Evolutionary conservation across 352 stramenopile genomes (phyloP).

Genomic region (Phytopythium mirpurense): DNA sequence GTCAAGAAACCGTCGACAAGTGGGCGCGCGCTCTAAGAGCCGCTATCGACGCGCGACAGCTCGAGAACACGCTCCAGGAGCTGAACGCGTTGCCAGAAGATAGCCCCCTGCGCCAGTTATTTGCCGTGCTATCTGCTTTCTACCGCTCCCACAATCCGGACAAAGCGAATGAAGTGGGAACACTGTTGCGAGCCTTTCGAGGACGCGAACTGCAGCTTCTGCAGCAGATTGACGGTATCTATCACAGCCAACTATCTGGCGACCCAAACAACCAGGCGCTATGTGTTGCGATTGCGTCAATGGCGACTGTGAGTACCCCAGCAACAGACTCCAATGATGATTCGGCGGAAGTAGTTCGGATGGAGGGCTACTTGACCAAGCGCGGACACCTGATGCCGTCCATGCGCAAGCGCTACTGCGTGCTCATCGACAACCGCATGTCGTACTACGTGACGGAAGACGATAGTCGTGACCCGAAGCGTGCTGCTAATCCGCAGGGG

Average conservation of each 20-base stretch:
- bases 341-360: constrained; percentile 21
- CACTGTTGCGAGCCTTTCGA: constrained; percentile 46
- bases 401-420: constrained; percentile 73
- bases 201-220: constrained; percentile 48
- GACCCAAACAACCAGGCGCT: constrained; percentile 28
- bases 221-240: constrained; percentile 60
- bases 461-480: constrained; percentile 41
- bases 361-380: constrained; percentile 78
- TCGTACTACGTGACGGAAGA: constrained; percentile 68
- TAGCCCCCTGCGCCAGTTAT: constrained; percentile 20
- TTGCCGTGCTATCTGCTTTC: constrained; percentile 57
- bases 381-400: constrained; percentile 64
- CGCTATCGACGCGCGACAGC: constrained; percentile 13
- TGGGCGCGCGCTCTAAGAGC: constrained; percentile 25
- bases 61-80: background rate
- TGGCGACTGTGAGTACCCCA: constrained; percentile 3
- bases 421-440: constrained; percentile 45
- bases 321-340: constrained; percentile 1
- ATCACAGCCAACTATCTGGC: constrained; percentile 35
- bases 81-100: constrained; percentile 8
- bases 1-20: constrained; percentile 20
- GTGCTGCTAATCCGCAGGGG: constrained; percentile 12
- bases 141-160: constrained; percentile 87
- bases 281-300: constrained; percentile 15
- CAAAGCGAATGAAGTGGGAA: constrained; percentile 77